These are phyloP conservation scores for Fusarium bactridioides DNA, from an alignment of 2,329 filamentous ascomycete species.

Conservation along the genomic window DNA sequence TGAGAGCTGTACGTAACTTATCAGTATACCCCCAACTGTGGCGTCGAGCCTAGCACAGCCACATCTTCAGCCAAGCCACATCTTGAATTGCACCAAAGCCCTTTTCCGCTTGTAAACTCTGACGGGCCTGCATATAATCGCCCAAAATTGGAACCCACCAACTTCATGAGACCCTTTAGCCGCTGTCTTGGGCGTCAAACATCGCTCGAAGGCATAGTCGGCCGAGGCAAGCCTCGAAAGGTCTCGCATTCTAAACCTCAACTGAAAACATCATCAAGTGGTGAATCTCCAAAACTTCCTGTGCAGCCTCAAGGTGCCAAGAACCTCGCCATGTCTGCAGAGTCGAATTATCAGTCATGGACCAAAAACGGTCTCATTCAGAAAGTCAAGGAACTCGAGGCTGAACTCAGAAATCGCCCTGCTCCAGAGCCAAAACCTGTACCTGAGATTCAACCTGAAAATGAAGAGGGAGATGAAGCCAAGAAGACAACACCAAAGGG, in stretches of 20 bases:
- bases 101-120: conserved; percentile 35
- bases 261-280: conserved; percentile 29
- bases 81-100: conserved; percentile 25
- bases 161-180: conserved; percentile 42
- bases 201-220: conserved; percentile 33
- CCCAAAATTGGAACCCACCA: conserved; percentile 38
- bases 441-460: not conserved
- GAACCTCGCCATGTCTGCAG: conserved; percentile 44
- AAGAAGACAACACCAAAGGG: conserved; percentile 49
- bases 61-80: conserved; percentile 33
- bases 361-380: conserved; percentile 72
- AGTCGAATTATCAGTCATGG: conserved; percentile 69
- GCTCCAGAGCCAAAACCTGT: conserved; percentile 30
- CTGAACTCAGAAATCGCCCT: conserved; percentile 63
- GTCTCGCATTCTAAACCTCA: not conserved
- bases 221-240: conserved; percentile 17
- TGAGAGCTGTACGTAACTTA: conserved; percentile 40
- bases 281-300: conserved; percentile 26
- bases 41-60: conserved; percentile 13
- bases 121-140: conserved; percentile 37
- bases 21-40: conserved; percentile 30
- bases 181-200: conserved; percentile 39
- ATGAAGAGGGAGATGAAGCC: not conserved
- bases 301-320: conserved; percentile 21
- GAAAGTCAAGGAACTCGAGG: conserved; percentile 73